phyloP scores from a whole-genome alignment of 208 protist genomes.

The Lotmaria passim region DNA sequence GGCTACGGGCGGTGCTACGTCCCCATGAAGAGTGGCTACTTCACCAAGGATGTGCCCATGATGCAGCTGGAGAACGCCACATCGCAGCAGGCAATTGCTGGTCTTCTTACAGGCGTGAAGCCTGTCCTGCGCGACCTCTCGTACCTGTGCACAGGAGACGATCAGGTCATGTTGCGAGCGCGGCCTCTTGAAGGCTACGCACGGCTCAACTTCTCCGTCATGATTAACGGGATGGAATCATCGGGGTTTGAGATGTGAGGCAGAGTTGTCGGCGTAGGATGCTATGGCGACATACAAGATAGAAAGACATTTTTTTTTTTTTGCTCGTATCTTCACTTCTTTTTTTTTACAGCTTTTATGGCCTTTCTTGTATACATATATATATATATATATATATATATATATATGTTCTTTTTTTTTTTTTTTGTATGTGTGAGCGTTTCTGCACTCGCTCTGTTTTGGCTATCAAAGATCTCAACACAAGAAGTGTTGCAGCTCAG shows the following conservation, averaged over 20 bases:
- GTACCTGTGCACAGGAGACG: slow-evolving; percentile 82
- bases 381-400: too few species aligned
- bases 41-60: slow-evolving; percentile 59
- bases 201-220: slow-evolving; percentile 69
- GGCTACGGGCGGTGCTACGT: slow-evolving; percentile 86
- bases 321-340: neutral
- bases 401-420: too few species aligned
- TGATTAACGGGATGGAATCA: slow-evolving; percentile 73
- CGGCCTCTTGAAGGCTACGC: slow-evolving; percentile 67
- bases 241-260: slow-evolving; percentile 67
- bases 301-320: slow-evolving; percentile 8
- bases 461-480: too few species aligned
- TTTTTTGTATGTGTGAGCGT: too few species aligned
- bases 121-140: slow-evolving; percentile 79
- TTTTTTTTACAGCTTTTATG: too few species aligned
- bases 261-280: too few species aligned
- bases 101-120: slow-evolving; percentile 56
- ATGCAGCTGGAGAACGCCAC: slow-evolving; percentile 82
- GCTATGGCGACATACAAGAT: too few species aligned
- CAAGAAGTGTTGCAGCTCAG: too few species aligned
- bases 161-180: slow-evolving; percentile 74
- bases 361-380: too few species aligned
- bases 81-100: slow-evolving; percentile 62
- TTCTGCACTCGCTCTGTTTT: too few species aligned
- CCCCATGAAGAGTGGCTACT: slow-evolving; percentile 68